phyloP scores from a whole-genome alignment of 2,329 filamentous ascomycete species.

The Aspergillus sp. region DNA sequence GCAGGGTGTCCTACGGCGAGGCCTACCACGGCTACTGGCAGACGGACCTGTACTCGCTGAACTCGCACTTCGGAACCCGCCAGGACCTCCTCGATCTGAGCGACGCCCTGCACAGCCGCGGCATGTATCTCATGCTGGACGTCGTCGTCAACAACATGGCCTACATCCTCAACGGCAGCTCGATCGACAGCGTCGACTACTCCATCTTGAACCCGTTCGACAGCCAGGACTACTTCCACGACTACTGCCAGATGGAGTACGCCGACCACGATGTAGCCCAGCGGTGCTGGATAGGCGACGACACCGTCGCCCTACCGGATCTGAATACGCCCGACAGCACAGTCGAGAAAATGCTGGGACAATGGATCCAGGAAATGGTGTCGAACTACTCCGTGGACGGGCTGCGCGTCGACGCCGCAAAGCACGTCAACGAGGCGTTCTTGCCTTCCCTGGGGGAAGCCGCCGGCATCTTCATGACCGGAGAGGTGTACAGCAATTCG shows the following conservation, averaged over 20 bases:
- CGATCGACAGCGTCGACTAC: constrained; percentile 17
- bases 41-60: constrained; percentile 39
- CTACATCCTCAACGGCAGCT: constrained; percentile 20
- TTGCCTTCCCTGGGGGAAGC: constrained; percentile 29
- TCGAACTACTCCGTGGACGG: constrained; percentile 41
- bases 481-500: constrained; percentile 37
- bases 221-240: constrained; percentile 16
- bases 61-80: constrained; percentile 41
- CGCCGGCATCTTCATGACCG: constrained; percentile 36
- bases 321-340: constrained; percentile 36
- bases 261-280: constrained; percentile 27
- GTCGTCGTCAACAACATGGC: constrained; percentile 44
- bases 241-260: constrained; percentile 24
- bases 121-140: constrained; percentile 47
- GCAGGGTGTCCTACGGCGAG: constrained; percentile 31
- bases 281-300: constrained; percentile 45
- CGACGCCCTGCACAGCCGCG: constrained; percentile 35
- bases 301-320: constrained; percentile 38
- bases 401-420: constrained; percentile 42
- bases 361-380: constrained; percentile 34
- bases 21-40: constrained; percentile 46
- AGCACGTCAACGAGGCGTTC: constrained; percentile 37
- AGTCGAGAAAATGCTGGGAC: constrained; percentile 32
- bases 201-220: constrained; percentile 19
- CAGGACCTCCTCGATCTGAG: constrained; percentile 40